Conservation (phyloP, 2,329 filamentous ascomycete genomes). For the Diaporthe nobilis region DNA sequence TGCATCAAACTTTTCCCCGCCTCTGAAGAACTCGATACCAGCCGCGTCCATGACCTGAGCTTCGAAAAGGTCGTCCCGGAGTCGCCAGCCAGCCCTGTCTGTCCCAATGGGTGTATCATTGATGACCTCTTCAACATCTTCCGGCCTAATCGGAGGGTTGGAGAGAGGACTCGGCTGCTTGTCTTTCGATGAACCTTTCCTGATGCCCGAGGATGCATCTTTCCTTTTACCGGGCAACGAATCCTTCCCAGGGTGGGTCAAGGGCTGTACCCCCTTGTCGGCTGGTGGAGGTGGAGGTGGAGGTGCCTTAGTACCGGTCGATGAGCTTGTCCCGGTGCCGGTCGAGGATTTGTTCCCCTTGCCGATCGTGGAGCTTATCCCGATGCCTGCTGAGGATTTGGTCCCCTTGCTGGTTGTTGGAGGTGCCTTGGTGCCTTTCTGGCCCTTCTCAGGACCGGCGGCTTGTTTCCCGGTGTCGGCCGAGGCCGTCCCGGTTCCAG, state of each 20-base stretch:
- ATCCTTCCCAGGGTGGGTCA: background rate
- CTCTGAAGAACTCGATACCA: too few relatives aligned
- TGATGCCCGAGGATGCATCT: too few relatives aligned
- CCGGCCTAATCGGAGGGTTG: background rate
- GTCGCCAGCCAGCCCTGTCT: background rate
- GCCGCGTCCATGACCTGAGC: background rate
- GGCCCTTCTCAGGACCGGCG: background rate
- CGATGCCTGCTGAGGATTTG: background rate
- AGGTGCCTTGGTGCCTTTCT: background rate
- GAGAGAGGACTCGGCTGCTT: background rate
- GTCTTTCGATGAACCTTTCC: too few relatives aligned
- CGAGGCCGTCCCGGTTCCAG: background rate
- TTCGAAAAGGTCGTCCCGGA: constrained; percentile 7
- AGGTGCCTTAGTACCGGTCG: background rate
- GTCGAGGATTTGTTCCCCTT: background rate
- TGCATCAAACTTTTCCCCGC: rapidly evolving
- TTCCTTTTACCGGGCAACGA: too few relatives aligned
- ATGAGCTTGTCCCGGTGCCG: background rate
- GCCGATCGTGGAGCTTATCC: background rate
- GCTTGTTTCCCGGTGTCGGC: background rate
- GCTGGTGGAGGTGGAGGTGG: too few relatives aligned
- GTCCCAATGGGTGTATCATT: background rate
- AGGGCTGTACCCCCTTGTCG: background rate
- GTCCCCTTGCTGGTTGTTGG: background rate
- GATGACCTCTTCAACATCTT: background rate